Evolutionary conservation across 2,329 filamentous ascomycete genomes (phyloP), one percentile per base, ranked within the genome.

Genomic region (Fusarium incarnatum): DNA sequence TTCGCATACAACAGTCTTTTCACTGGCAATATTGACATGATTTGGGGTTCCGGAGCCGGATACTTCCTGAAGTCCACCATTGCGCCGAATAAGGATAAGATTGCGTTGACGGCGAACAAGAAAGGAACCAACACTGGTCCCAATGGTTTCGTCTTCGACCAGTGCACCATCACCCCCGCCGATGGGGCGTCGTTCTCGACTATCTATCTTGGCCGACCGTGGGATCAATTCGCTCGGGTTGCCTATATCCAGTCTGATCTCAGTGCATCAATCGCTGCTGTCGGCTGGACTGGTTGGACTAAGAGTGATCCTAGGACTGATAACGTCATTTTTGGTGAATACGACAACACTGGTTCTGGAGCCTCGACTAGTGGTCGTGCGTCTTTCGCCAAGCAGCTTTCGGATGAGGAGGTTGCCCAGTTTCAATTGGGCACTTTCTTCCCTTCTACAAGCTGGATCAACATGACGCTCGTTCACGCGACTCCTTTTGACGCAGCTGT

Each of bases 1-100:
- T 80, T 86, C 41, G 85, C 85, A 60, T 80, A 80, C 23, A 75
- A 76, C 18, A 82, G 79, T 50, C 76, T 81, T 50, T 81, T 86
- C 41, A 78, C 81, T 56, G 84, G 84, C n/a, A 84, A 82, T 3
- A 85, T 83, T 30, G 84, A 86, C 55, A 83, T 83, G 77, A 83
- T 78, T 10, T 78, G 79, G 71, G 83, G 82, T 12, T 75, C 77
- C 27, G 83, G 82, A 5, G 76, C 81, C 1, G 83, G 76, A 9
- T 84, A 84, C 66, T 84, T 85, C 76, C 73, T 79, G 46, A 77
- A 78, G 54, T 76, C 73, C 22, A 77, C 73, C 30, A 77, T 79
- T 40, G 59, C 77, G 5, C 75, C 77, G 3, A 79, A 79, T 56
- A 63, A 71, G 12, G 77, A 78, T 27, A 71, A 71, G 10, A 65